Conservation (phyloP, 1,139 yeast species). For the Hyphopichia khmerensis region DNA sequence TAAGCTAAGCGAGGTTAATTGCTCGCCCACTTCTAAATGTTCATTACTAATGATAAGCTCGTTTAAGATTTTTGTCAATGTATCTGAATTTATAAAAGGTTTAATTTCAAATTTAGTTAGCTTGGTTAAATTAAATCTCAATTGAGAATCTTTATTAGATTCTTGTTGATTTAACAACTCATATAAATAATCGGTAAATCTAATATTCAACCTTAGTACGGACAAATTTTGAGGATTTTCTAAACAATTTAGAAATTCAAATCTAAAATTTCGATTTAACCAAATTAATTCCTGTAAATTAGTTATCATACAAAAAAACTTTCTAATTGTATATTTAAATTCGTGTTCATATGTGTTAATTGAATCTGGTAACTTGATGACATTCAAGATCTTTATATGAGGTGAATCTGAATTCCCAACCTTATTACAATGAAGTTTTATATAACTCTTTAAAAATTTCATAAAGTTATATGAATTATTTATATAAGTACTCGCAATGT, state of each 20-base stretch:
- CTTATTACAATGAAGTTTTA: conserved; percentile 3
- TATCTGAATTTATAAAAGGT: conserved; percentile 24
- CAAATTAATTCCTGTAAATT: conserved; percentile 29
- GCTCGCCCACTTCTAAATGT: conserved; percentile 7
- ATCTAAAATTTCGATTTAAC: conserved; percentile 33
- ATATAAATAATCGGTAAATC: conserved; percentile 19
- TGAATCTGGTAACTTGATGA: conserved; percentile 35
- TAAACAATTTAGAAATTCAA: conserved; percentile 22
- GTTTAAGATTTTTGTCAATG: conserved; percentile 18
- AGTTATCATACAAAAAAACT: conserved; percentile 19
- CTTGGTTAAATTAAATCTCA: conserved; percentile 20
- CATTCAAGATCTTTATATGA: conserved; percentile 19
- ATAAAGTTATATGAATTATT: conserved; percentile 35
- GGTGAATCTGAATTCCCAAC: conserved; percentile 6
- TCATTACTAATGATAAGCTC: background rate
- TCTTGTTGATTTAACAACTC: conserved; percentile 8
- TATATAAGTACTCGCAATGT: conserved; percentile 26
- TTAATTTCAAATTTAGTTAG: conserved; percentile 25
- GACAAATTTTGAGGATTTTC: conserved; percentile 15
- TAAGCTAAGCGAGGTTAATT: conserved; percentile 18
- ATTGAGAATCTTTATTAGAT: conserved; percentile 7
- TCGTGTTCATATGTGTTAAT: conserved; percentile 31
- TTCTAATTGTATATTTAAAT: conserved; percentile 15
- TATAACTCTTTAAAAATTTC: conserved; percentile 22
- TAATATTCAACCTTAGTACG: conserved; percentile 25